Evolutionary conservation across 176 grass and related monocot species (phyloP), one percentile per base, ranked within the genome.

Genomic region (Oryza brachyantha): DNA sequence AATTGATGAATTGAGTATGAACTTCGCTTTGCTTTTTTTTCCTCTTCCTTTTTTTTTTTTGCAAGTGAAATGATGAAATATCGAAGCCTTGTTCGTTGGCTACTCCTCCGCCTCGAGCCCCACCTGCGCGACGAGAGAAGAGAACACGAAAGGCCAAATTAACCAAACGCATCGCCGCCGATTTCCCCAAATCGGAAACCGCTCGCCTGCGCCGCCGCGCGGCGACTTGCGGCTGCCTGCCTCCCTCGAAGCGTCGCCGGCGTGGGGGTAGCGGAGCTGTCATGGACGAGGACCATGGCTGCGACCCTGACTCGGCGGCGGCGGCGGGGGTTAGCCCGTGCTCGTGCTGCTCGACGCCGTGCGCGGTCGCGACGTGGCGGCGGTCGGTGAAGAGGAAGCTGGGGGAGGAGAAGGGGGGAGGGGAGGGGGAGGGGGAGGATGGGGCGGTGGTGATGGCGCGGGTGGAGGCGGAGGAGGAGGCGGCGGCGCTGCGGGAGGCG

Each of bases 371-470:
- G 39, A 62, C 37, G 28, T 89, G 87, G 89, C 90, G 93, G 60
- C 85, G 92, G 32, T 95, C 85, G 17, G 83, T 95, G 80, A 99
- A 95, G 88, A 88, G 92, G 73, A 94, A 85, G 84, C 77, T 88
- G 10, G 92, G 55, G 10, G 81, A 0, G 66, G 34, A 79, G 68
- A 21, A 21, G 59, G 13, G 64, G 34, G n/a, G 8, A 3, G 16
- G 6, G 16, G 34, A 9, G 28, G 62, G 28, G 1, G 61, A 8
- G 0, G 68, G 13, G 26, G 28, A 31, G 42, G 38, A 4, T 14
- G 66, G 16, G 31, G 29, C 13, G 62, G 35, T 5, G 16, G 84
- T 72, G 24, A 7, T 82, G 45, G 92, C 77, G 13, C 64, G 84
- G 83, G 92, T 99, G 71, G 90, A 91, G 45, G 84, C 78, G 57